These are phyloP conservation scores for Cyberlindnera maritima DNA, from an alignment of 805 yeast genomes.

Conservation along the genomic window DNA sequence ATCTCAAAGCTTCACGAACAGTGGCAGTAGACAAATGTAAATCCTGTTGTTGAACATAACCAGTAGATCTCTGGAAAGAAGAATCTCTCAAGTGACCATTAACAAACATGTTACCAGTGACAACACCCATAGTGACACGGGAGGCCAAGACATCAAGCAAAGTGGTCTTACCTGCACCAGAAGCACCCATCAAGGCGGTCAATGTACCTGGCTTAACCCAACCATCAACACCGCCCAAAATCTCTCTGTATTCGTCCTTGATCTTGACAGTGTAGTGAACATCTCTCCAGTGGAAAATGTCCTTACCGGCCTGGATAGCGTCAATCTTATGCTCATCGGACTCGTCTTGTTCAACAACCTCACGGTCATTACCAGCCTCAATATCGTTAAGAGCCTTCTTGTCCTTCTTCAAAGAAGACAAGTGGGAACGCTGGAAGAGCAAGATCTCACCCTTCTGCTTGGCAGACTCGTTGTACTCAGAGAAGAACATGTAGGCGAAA, in stretches of 20 bases:
- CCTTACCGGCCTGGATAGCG: conserved; percentile 35
- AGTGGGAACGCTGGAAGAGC: conserved; percentile 50
- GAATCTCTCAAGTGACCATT: conserved; percentile 59
- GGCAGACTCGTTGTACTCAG: conserved; percentile 60
- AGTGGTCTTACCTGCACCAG: conserved; percentile 83
- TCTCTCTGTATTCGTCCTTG: conserved; percentile 56
- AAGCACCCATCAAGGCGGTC: conserved; percentile 76
- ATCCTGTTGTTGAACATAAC: conserved; percentile 76
- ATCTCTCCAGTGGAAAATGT: conserved; percentile 76
- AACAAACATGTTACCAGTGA: conserved; percentile 64
- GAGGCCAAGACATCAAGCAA: conserved; percentile 68
- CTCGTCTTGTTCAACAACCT: conserved; percentile 23
- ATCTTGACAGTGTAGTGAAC: conserved; percentile 68
- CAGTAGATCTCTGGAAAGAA: conserved; percentile 56
- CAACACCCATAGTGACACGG: conserved; percentile 67
- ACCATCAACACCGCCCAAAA: conserved; percentile 67
- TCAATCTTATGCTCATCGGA: conserved; percentile 23
- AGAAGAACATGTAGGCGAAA: conserved; percentile 46
- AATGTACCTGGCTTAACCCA: conserved; percentile 83
- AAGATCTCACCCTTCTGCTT: conserved; percentile 71
- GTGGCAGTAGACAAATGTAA: conserved; percentile 63
- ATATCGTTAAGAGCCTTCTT: conserved; percentile 27
- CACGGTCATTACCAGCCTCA: conserved; percentile 30
- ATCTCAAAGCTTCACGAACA: conserved; percentile 68
- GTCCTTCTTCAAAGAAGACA: conserved; percentile 45